phyloP scores from a whole-genome alignment of 164 flowering plant genomes.

The Warburgia ugandensis region DNA sequence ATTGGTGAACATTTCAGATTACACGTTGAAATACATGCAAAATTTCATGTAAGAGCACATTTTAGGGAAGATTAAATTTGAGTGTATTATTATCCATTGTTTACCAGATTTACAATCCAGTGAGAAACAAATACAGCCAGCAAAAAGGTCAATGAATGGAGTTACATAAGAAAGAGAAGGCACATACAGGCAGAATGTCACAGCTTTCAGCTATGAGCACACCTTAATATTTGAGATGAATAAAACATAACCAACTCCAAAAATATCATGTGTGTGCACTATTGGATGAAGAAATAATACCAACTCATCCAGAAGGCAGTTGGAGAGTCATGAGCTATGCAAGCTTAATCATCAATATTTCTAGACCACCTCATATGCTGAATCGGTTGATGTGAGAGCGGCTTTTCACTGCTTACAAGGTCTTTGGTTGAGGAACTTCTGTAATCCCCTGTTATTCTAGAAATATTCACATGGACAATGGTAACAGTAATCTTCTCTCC shows the following conservation, averaged over 20 bases:
- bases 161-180: constrained; percentile 9
- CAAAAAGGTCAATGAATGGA: constrained; percentile 4
- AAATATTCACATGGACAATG: constrained; percentile 42
- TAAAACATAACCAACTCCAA: neutral
- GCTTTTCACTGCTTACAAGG: neutral
- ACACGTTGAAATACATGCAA: constrained; percentile 1
- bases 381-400: constrained; percentile 3
- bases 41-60: constrained; percentile 2
- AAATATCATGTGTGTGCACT: neutral
- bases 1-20: neutral
- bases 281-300: constrained; percentile 2
- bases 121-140: constrained; percentile 1
- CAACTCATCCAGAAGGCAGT: constrained; percentile 3
- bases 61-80: constrained; percentile 1
- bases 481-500: constrained; percentile 42
- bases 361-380: constrained; percentile 1
- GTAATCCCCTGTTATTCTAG: constrained; percentile 2
- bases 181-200: constrained; percentile 3
- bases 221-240: neutral
- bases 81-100: constrained; percentile 9
- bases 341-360: neutral
- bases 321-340: neutral
- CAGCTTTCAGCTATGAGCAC: constrained; percentile 6
- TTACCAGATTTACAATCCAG: constrained; percentile 4
- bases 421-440: neutral